phyloP scores from a whole-genome alignment of 257 asterid species.

The Fraxinus excelsior region DNA sequence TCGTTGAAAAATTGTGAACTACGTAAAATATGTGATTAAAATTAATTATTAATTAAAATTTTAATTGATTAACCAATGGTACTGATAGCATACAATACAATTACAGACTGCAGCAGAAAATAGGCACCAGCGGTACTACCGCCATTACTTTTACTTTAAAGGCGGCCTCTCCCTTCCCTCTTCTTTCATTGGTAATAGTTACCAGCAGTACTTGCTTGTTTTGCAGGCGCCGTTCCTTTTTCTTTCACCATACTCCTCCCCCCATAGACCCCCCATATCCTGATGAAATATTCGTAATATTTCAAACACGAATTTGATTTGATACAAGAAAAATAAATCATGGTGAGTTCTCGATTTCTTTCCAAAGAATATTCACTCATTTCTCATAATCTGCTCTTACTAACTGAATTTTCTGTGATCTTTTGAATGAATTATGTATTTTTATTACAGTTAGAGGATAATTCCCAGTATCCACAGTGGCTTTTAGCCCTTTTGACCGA shows the following conservation, averaged over 20 bases:
- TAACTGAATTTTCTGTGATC: not conserved
- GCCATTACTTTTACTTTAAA: conserved; percentile 7
- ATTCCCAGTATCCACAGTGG: conserved; percentile 57
- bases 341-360: conserved; percentile 42
- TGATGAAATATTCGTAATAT: conserved; percentile 16
- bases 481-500: conserved; percentile 49
- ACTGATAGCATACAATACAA: too few relatives aligned
- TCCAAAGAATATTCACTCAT: not conserved
- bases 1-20: too few relatives aligned
- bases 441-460: conserved; percentile 42
- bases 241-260: not conserved
- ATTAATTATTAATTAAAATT: too few relatives aligned
- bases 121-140: not conserved
- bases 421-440: not conserved
- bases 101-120: too few relatives aligned
- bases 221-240: conserved; percentile 79
- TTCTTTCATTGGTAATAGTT: conserved; percentile 62
- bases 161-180: not conserved
- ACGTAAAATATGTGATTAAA: too few relatives aligned
- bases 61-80: too few relatives aligned
- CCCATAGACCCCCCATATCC: conserved; percentile 13
- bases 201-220: conserved; percentile 26
- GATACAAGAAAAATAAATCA: conserved; percentile 19
- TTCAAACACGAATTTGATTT: conserved; percentile 13
- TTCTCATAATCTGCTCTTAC: not conserved